Conservation (phyloP, 306 rosid genomes). For the Oemleria cerasiformis region DNA sequence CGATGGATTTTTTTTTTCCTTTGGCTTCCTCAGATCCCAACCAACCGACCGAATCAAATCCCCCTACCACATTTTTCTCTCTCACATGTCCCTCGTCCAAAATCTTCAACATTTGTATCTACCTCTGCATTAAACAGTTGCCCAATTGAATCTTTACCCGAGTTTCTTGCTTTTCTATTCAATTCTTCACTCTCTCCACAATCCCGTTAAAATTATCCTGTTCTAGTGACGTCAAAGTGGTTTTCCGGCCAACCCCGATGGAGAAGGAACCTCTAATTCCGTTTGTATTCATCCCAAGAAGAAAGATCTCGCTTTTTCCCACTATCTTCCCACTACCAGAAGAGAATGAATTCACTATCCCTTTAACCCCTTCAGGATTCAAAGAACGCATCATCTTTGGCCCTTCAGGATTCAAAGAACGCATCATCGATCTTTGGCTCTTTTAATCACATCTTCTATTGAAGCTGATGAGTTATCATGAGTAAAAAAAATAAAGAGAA, state of each 20-base stretch:
- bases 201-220: neutral
- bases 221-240: neutral
- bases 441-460: no score
- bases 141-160: neutral
- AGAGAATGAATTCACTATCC: slow-evolving; percentile 51
- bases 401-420: no score
- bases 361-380: slow-evolving; percentile 57
- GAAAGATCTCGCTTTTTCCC: slow-evolving; percentile 9
- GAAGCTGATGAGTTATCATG: no score
- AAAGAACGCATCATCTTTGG: slow-evolving; percentile 87
- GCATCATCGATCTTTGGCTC: no score
- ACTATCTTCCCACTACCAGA: slow-evolving; percentile 58
- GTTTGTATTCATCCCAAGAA: slow-evolving; percentile 47
- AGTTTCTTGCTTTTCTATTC: neutral
- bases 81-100: neutral
- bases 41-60: slow-evolving; percentile 3
- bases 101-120: neutral
- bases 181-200: neutral
- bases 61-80: neutral
- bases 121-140: neutral
- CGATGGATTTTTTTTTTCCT: neutral
- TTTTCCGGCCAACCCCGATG: slow-evolving; percentile 35
- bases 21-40: neutral
- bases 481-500: no score
- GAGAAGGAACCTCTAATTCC: slow-evolving; percentile 83